Base-by-base conservation (phyloP, 192 early-diverging fungal species). In the Paraglomus occultum region DNA sequence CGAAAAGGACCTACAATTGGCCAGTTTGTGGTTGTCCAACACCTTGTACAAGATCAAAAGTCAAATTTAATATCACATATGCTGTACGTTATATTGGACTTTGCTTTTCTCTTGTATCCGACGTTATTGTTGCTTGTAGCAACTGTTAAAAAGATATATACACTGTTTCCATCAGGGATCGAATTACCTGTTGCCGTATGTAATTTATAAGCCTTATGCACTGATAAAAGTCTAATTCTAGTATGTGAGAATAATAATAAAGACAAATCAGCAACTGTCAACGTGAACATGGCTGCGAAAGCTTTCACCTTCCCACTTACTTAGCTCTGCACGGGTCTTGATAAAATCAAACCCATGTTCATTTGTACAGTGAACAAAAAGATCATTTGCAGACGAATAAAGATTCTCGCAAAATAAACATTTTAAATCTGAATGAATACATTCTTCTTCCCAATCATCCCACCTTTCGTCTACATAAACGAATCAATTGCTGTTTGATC, bases 141-240 rank as follows among this genome's bases (percentile, higher is more conserved):
- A 0, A 7, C 43, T 51, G 11, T 53, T 50, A 6, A 67, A 44
- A 43, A 18, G 44, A n/a, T 64, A n/a, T n/a, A n/a, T n/a, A n/a
- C n/a, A n/a, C n/a, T 40, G 5, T 40, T 5, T 42, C n/a, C 42
- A 31, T 64, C 22, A 61, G 0, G 20, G 64, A 42, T 38, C 46
- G 7, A 65, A 31, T 17, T 63, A 74, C 74, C n/a, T 78, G 72
- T 8, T 74, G 48, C 12, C 91, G 81, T 51, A 91, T 79, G 69
- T 86, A 89, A 72, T 93, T 93, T 74, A 93, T 87, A 67, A 91
- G 65, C 11, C 82, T 76, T 63, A 93, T 91, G 47, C 89, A 88
- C 50, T 88, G 88, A 82, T 97, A 97, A 74, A 95, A 95, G 67
- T 95, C 92, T 14, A 97, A 84, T 17, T 76, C 78, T 86, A n/a